Conservation (phyloP, 2,329 filamentous ascomycete genomes). For the Seiridium unicorne region DNA sequence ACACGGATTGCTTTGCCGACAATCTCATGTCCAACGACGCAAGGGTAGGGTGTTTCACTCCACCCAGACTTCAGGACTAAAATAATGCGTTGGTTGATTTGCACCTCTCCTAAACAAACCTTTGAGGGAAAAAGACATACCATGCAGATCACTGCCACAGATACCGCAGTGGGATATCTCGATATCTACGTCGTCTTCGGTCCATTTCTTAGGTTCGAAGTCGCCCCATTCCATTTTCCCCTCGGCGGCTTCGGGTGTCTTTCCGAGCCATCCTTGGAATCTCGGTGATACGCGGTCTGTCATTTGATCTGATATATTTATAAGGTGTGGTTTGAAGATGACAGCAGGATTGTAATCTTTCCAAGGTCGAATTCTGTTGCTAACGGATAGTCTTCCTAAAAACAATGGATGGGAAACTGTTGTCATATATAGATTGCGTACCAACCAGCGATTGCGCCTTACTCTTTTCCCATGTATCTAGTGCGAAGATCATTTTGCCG, state of each 20-base stretch:
- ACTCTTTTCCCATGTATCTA: too few relatives aligned
- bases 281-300: conserved; percentile 23
- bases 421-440: too few relatives aligned
- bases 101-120: too few relatives aligned
- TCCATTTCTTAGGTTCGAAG: conserved; percentile 60
- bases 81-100: too few relatives aligned
- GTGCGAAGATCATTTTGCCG: too few relatives aligned
- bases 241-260: conserved; percentile 32
- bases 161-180: conserved; percentile 62
- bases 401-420: too few relatives aligned
- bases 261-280: conserved; percentile 47
- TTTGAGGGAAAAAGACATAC: too few relatives aligned
- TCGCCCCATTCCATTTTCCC: conserved; percentile 51
- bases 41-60: conserved; percentile 12
- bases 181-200: conserved; percentile 63
- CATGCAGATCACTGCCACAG: conserved; percentile 49
- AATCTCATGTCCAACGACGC: conserved; percentile 44
- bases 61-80: conserved; percentile 7
- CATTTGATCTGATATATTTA: not conserved
- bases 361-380: too few relatives aligned
- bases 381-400: too few relatives aligned
- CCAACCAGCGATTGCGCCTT: too few relatives aligned
- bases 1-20: conserved; percentile 40
- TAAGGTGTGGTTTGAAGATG: too few relatives aligned
- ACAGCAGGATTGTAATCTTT: too few relatives aligned